phyloP scores from a whole-genome alignment of 257 asterid genomes.

The Coffea eugenioides region DNA sequence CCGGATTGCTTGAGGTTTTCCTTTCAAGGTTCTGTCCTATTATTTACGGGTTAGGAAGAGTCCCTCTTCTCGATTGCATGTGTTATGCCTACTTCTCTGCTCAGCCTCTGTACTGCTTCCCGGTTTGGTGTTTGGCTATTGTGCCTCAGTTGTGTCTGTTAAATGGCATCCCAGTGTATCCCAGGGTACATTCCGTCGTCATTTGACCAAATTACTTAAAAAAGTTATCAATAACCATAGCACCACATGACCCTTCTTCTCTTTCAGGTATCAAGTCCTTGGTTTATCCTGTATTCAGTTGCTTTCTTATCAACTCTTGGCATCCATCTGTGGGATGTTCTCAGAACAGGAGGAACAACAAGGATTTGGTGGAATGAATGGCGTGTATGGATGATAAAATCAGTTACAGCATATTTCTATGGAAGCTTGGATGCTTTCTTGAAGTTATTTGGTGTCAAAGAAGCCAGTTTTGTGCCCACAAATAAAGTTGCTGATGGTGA shows the following conservation, averaged over 20 bases:
- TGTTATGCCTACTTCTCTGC: constrained; percentile 32
- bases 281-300: constrained; percentile 34
- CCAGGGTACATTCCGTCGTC: constrained; percentile 32
- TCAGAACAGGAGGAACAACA: constrained; percentile 31
- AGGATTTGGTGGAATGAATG: constrained; percentile 42
- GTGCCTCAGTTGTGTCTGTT: constrained; percentile 46
- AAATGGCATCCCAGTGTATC: constrained; percentile 41
- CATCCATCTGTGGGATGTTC: constrained; percentile 44
- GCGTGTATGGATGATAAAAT: constrained; percentile 63
- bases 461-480: constrained; percentile 54
- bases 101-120: constrained; percentile 21
- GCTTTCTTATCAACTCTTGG: constrained; percentile 42
- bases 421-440: constrained; percentile 38
- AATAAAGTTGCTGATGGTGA: constrained; percentile 51
- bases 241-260: background rate
- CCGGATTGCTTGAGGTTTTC: constrained; percentile 42
- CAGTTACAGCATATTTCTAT: constrained; percentile 39
- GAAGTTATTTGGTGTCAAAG: constrained; percentile 31
- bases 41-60: constrained; percentile 37
- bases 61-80: constrained; percentile 42
- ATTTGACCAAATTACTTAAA: background rate
- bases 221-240: background rate
- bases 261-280: constrained; percentile 54
- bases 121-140: constrained; percentile 33
- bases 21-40: constrained; percentile 35